Conservation (phyloP, 2,329 filamentous ascomycete genomes). For the Hypoxylon sp. region DNA sequence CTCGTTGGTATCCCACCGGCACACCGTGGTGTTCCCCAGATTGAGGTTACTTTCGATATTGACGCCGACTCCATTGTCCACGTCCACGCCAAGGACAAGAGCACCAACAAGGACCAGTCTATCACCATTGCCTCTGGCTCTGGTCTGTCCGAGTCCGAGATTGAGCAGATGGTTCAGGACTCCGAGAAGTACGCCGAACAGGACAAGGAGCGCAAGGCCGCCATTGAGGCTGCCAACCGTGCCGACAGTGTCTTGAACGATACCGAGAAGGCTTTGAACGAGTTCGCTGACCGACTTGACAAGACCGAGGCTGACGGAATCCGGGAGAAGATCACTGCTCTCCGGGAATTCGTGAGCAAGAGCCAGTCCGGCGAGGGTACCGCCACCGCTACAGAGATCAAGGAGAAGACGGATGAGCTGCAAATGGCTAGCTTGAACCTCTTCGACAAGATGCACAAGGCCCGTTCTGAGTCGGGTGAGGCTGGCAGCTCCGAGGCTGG, state of each 20-base stretch:
- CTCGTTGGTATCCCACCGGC: conserved; percentile 96
- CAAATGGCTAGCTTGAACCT: conserved; percentile 95
- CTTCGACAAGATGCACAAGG: conserved; percentile 99
- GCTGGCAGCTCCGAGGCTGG: conserved; percentile 64
- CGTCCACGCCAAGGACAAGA: conserved; percentile 99
- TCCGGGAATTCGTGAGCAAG: conserved; percentile 93
- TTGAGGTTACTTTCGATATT: conserved; percentile 99
- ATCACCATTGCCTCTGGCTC: conserved; percentile 99
- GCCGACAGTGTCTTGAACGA: conserved; percentile 97
- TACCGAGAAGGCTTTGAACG: conserved; percentile 97
- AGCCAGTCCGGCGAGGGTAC: conserved; percentile 92
- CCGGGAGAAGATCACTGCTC: conserved; percentile 89
- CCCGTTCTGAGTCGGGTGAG: conserved; percentile 77
- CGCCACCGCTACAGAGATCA: conserved; percentile 91
- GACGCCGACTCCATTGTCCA: conserved; percentile 98
- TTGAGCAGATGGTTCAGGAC: conserved; percentile 97
- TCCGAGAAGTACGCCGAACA: conserved; percentile 95
- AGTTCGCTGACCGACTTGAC: conserved; percentile 95
- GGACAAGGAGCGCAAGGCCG: conserved; percentile 96
- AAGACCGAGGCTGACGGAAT: conserved; percentile 95
- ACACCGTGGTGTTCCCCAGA: conserved; percentile 94
- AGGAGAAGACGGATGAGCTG: conserved; percentile 98
- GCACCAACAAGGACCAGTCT: conserved; percentile 99
- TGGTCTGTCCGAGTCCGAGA: conserved; percentile 94
- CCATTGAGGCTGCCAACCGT: conserved; percentile 97